Conservation (phyloP, 805 yeast species). For the Suhomyces vadensis region DNA sequence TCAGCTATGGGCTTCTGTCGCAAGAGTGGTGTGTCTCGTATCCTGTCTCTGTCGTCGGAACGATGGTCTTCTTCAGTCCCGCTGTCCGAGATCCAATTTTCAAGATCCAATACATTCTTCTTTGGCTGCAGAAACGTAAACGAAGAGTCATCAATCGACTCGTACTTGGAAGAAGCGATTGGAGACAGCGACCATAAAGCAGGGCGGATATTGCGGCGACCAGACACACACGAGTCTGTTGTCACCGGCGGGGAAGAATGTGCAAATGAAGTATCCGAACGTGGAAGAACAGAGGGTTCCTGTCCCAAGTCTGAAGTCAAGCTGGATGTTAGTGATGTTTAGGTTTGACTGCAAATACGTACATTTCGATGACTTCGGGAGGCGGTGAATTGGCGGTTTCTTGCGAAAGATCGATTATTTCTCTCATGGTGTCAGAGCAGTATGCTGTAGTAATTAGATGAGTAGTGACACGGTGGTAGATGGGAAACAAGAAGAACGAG, state of each 20-base stretch:
- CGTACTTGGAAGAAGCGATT: constrained; percentile 6
- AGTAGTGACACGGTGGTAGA: too few species aligned
- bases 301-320: background rate
- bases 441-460: background rate
- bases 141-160: constrained; percentile 20
- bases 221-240: background rate
- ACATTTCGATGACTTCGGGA: constrained; percentile 23
- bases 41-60: background rate
- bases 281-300: background rate
- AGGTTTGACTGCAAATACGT: constrained; percentile 12
- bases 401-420: constrained; percentile 13
- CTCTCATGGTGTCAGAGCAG: background rate
- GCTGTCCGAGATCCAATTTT: constrained; percentile 27
- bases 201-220: background rate
- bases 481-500: too few species aligned
- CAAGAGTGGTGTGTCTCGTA: background rate
- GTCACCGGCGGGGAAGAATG: constrained; percentile 3
- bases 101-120: constrained; percentile 15
- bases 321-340: constrained; percentile 2
- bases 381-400: constrained; percentile 2
- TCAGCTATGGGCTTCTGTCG: too few species aligned
- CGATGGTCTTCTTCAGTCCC: constrained; percentile 3
- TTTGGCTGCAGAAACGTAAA: constrained; percentile 14
- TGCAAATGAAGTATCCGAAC: background rate
- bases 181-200: background rate